A percentile compares a stretch with the other conserved stretches of the same genome.
Conservation (phyloP, 768 basidiomycete genomes). For the Chalciporus piperatus region DNA sequence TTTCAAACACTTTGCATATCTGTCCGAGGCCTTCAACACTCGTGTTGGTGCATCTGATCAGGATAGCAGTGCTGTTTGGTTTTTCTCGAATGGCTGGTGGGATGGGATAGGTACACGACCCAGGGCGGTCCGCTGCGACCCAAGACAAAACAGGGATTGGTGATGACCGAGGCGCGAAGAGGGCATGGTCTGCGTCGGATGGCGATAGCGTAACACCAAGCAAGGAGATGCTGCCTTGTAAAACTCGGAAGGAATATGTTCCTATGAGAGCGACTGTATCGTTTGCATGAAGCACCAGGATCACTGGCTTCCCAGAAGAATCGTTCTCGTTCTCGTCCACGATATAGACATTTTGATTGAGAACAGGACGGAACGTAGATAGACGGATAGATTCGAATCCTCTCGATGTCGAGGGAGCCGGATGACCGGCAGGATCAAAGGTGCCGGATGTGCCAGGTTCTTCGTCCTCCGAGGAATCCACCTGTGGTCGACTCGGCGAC, state of each 20-base stretch:
- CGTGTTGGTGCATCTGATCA: constrained; percentile 55
- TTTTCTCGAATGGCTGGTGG: constrained; percentile 11
- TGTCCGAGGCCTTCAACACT: constrained; percentile 66
- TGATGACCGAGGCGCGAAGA: constrained; percentile 80
- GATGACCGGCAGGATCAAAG: neutral
- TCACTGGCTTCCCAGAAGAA: constrained; percentile 21
- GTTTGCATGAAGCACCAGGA: constrained; percentile 43
- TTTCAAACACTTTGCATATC: constrained; percentile 61
- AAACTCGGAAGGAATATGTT: constrained; percentile 54
- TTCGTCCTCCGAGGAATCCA: constrained; percentile 51
- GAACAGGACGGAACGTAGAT: constrained; percentile 50
- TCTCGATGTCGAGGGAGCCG: neutral
- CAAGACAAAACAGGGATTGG: constrained; percentile 59
- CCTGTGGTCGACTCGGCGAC: constrained; percentile 56
- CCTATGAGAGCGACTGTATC: constrained; percentile 72
- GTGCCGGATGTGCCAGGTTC: constrained; percentile 17
- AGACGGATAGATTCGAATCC: constrained; percentile 26
- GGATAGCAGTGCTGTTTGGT: constrained; percentile 39
- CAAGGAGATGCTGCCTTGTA: constrained; percentile 59
- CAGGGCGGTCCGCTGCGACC: constrained; percentile 10
- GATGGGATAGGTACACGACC: constrained; percentile 14
- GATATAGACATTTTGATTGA: constrained; percentile 37
- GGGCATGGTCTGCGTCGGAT: constrained; percentile 40
- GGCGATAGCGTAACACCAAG: constrained; percentile 51
- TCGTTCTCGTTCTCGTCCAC: constrained; percentile 1